A percentile compares a stretch with the other conserved stretches of the same genome.
Conservation (phyloP, 2,329 filamentous ascomycete species). For the Colletotrichum zoysiae region DNA sequence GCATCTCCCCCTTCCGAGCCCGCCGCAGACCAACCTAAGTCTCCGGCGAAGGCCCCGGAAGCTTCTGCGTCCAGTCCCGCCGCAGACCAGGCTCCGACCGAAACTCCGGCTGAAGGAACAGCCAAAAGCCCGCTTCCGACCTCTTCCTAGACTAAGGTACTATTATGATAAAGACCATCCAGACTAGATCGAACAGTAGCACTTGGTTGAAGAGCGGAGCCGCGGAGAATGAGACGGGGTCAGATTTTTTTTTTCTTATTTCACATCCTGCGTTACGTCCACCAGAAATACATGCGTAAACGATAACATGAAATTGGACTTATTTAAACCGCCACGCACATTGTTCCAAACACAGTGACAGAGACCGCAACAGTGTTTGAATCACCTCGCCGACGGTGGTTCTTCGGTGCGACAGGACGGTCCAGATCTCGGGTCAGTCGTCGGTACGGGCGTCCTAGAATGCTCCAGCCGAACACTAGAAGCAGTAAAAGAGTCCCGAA, state of each 20-base stretch:
- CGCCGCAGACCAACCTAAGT: background rate
- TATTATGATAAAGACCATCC: too few relatives aligned
- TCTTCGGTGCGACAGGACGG: too few relatives aligned
- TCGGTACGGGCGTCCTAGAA: background rate
- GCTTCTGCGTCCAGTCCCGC: background rate
- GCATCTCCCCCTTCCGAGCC: too few relatives aligned
- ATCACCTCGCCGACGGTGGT: background rate
- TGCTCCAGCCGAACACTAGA: background rate
- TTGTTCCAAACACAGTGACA: background rate
- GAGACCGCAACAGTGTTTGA: background rate
- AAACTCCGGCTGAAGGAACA: background rate
- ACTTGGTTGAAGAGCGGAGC: background rate
- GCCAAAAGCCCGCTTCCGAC: background rate
- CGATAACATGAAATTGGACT: background rate
- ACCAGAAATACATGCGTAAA: background rate
- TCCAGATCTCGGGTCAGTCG: too few relatives aligned
- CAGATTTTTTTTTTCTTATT: fast-evolving
- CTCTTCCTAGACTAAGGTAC: background rate
- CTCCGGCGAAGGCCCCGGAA: background rate
- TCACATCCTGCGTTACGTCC: background rate
- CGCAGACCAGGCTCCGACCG: background rate
- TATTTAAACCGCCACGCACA: too few relatives aligned
- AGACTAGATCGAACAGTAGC: background rate
- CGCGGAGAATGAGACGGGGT: background rate
- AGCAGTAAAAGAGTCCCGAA: background rate